Evolutionary conservation across 108 stramenopile species (phyloP).

Genomic region (Schizochytrium sp.): DNA sequence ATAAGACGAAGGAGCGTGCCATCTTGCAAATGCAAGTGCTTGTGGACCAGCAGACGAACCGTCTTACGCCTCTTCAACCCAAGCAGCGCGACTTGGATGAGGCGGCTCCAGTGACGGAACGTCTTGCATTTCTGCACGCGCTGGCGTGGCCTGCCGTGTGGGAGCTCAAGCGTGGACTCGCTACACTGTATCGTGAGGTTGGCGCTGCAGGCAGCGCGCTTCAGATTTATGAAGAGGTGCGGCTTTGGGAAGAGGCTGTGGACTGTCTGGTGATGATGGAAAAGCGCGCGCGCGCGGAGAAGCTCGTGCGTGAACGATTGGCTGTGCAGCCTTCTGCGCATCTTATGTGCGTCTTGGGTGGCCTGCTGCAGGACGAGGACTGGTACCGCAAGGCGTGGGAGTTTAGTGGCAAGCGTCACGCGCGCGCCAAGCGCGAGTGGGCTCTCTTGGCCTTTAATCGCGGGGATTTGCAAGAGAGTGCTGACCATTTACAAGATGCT

Average conservation of each 20-base stretch:
- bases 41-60: slow-evolving; percentile 77
- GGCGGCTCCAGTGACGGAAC: slow-evolving; percentile 74
- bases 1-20: slow-evolving; percentile 51
- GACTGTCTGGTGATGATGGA: slow-evolving; percentile 83
- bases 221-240: slow-evolving; percentile 80
- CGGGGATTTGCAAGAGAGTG: slow-evolving; percentile 53
- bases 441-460: slow-evolving; percentile 56
- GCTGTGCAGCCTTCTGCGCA: slow-evolving; percentile 59
- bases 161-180: slow-evolving; percentile 82
- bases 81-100: slow-evolving; percentile 53
- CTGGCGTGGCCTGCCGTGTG: slow-evolving; percentile 86
- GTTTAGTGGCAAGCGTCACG: slow-evolving; percentile 47
- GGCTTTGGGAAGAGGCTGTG: slow-evolving; percentile 94
- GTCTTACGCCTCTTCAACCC: slow-evolving; percentile 40
- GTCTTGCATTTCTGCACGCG: slow-evolving; percentile 68
- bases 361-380: slow-evolving; percentile 66
- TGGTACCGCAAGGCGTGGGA: slow-evolving; percentile 75
- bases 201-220: slow-evolving; percentile 83
- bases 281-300: slow-evolving; percentile 69
- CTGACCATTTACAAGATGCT: slow-evolving; percentile 58
- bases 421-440: slow-evolving; percentile 68
- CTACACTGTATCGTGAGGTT: slow-evolving; percentile 72
- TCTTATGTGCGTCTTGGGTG: slow-evolving; percentile 81
- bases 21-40: slow-evolving; percentile 93
- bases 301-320: slow-evolving; percentile 72